Percentiles rank a stretch among this genome's conserved stretches.
Conservation (phyloP, 192 early-diverging fungal species). For the Umbelopsis ramanniana region DNA sequence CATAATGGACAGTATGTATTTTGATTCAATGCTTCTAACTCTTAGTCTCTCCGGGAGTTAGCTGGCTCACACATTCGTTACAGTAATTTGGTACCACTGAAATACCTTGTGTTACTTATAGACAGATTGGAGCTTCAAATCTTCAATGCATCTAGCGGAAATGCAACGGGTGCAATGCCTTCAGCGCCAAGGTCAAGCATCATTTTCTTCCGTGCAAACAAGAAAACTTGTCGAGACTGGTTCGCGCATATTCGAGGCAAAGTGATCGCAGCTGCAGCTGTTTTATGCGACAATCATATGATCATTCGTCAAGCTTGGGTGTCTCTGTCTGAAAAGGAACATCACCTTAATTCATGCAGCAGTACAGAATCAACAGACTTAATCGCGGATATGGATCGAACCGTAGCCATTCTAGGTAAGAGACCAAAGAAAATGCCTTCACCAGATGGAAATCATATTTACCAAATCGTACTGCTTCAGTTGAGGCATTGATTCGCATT, state of each 20-base stretch:
- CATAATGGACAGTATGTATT: constrained; percentile 4
- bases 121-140: constrained; percentile 78
- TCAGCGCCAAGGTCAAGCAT: constrained; percentile 65
- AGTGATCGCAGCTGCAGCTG: constrained; percentile 55
- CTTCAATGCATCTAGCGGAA: constrained; percentile 65
- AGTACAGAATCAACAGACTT: background rate
- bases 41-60: background rate
- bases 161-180: constrained; percentile 55
- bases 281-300: constrained; percentile 46
- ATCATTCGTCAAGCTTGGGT: constrained; percentile 41
- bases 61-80: background rate
- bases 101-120: constrained; percentile 60
- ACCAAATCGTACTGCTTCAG: background rate
- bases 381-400: background rate
- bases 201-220: constrained; percentile 75
- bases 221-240: constrained; percentile 78
- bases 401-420: background rate
- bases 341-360: background rate
- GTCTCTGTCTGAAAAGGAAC: background rate
- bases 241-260: constrained; percentile 63
- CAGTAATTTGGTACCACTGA: constrained; percentile 30
- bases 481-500: constrained; percentile 28
- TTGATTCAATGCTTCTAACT: background rate
- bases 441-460: background rate
- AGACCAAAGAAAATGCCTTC: background rate